phyloP scores from a whole-genome alignment of 2,329 filamentous ascomycete species.

The Colletotrichum costaricense region DNA sequence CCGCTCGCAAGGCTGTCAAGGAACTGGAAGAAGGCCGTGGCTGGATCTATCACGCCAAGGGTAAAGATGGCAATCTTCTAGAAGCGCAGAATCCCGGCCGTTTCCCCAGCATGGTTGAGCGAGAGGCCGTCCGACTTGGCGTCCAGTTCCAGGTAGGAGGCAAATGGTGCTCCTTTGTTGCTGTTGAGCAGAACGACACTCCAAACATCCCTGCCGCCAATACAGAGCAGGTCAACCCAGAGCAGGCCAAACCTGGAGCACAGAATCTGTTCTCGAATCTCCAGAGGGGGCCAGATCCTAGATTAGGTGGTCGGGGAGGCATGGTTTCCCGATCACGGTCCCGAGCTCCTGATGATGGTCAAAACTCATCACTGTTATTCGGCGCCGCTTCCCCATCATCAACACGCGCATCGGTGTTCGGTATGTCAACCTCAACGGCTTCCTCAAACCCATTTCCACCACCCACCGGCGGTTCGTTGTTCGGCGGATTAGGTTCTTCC shows the following conservation, averaged over 20 bases:
- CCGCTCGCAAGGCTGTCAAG: constrained; percentile 73
- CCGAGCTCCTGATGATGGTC: too few relatives aligned
- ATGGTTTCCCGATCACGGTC: not conserved
- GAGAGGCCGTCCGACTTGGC: constrained; percentile 74
- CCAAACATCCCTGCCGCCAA: not conserved
- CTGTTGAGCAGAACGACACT: constrained; percentile 60
- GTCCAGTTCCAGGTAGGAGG: constrained; percentile 74
- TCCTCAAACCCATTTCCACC: too few relatives aligned
- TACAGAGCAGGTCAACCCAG: not conserved
- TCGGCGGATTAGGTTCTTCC: too few relatives aligned
- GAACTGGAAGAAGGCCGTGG: constrained; percentile 79
- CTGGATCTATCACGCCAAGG: constrained; percentile 67
- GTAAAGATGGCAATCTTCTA: constrained; percentile 57
- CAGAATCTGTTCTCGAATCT: not conserved
- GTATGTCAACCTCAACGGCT: too few relatives aligned
- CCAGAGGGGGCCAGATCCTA: not conserved
- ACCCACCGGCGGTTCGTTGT: too few relatives aligned
- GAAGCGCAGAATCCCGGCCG: constrained; percentile 59
- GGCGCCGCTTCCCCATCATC: too few relatives aligned
- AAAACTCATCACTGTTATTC: too few relatives aligned
- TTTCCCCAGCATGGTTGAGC: constrained; percentile 70
- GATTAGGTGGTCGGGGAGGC: not conserved
- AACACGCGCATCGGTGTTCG: too few relatives aligned
- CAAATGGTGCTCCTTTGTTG: constrained; percentile 80
- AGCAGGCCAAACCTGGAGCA: not conserved